Conservation (phyloP, 495 filamentous ascomycete genomes). For the Endocarpon pusillum region DNA sequence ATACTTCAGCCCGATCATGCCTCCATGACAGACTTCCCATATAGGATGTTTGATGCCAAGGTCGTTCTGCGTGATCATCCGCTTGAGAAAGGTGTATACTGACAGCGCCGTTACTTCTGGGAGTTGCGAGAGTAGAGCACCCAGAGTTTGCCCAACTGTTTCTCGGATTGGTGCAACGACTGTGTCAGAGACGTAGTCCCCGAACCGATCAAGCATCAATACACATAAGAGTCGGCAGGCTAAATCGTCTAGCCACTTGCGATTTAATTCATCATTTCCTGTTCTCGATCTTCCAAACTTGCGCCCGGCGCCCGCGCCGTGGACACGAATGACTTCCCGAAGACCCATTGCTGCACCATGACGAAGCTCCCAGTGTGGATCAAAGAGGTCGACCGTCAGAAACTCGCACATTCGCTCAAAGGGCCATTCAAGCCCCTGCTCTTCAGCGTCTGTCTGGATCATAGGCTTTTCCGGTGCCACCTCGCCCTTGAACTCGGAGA, state of each 20-base stretch:
- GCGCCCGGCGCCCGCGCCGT: conserved; percentile 82
- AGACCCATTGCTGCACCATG: conserved; percentile 94
- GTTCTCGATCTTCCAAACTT: conserved; percentile 45
- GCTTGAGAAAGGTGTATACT: conserved; percentile 64
- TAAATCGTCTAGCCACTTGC: conserved; percentile 78
- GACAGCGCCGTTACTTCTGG: conserved; percentile 55
- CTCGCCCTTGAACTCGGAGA: conserved; percentile 88
- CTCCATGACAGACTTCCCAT: conserved; percentile 94
- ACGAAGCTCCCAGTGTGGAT: conserved; percentile 88
- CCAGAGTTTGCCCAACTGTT: conserved; percentile 89
- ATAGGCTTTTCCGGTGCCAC: conserved; percentile 39
- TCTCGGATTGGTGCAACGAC: conserved; percentile 92
- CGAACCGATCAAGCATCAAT: conserved; percentile 93
- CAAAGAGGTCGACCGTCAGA: conserved; percentile 80
- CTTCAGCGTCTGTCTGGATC: conserved; percentile 48
- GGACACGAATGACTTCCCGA: conserved; percentile 78
- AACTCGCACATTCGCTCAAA: conserved; percentile 88
- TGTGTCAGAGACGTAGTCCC: conserved; percentile 93
- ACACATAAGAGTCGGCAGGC: conserved; percentile 85
- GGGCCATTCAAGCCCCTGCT: conserved; percentile 81
- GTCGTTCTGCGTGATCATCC: conserved; percentile 83
- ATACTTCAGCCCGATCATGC: conserved; percentile 91
- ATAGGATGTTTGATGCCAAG: conserved; percentile 48
- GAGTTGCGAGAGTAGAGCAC: conserved; percentile 69
- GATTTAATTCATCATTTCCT: conserved; percentile 66